Base-by-base conservation (phyloP, 768 basidiomycete species). In the Cubamyces lactineus region DNA sequence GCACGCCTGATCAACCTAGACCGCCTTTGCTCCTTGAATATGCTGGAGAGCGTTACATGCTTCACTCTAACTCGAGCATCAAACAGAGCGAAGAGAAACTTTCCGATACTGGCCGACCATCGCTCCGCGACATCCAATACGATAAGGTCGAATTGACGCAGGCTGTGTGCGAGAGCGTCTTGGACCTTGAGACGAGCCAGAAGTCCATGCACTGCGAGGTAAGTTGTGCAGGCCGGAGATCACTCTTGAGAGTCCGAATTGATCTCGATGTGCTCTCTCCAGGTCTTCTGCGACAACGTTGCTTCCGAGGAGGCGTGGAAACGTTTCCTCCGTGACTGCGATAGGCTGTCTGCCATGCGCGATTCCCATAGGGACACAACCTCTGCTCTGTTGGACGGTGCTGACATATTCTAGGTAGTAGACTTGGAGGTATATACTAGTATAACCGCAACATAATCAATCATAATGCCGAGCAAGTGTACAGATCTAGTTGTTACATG, bases 181-280 rank as follows among this genome's bases (percentile, higher is more conserved):
- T 82, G 13, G 86, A 88, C 66, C 71, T 84, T 21, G 86, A 86
- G 65, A 82, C 78, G 58, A 78, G 78, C 23, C 78, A 86, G 60
- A 81, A 79, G 67, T 77, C 73, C 19, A 78, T 79, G 16, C 67
- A 75, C 16, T 89, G 86, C 72, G 76, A 85, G 80, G 89, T 89
- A 70, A 57, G 77, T 45, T 28, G 19, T 58, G 7, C 28, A 28
- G 28, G 34, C 9, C 34, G 34, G 34, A 34, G 34, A 34, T 34
- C 34, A 34, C 34, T 11, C 6, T 34, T 34, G 11, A 9, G 34
- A 34, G 34, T 34, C 34, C 11, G 34, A 19, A 3, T 24, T 38
- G 16, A 51, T 24, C 45, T 65, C 66, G 43, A 30, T 17, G 28
- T 40, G 8, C 8, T 24, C 23, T 52, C 19, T 47, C 21, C 62